These are phyloP conservation scores for Lophium mytilinum DNA, from an alignment of 495 filamentous ascomycete genomes.

Conservation along the genomic window DNA sequence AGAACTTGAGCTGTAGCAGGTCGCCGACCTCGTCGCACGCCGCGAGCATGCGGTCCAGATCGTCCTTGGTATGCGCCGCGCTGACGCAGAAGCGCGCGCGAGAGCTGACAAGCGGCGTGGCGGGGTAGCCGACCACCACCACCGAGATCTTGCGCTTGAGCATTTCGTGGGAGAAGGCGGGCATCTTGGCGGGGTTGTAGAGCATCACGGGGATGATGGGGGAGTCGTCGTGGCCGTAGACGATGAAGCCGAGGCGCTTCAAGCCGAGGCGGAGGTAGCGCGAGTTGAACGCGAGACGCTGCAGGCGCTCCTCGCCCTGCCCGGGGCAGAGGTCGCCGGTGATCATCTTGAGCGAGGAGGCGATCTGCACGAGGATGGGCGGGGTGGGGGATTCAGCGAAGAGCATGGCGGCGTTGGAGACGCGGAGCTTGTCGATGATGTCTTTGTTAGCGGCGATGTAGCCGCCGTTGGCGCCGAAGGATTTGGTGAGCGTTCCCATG, in stretches of 20 bases:
- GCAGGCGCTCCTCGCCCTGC: constrained; percentile 90
- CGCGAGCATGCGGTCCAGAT: constrained; percentile 80
- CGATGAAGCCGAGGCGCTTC: constrained; percentile 94
- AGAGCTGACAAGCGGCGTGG: constrained; percentile 91
- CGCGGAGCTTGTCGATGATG: constrained; percentile 84
- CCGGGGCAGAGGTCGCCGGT: constrained; percentile 77
- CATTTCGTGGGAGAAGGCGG: constrained; percentile 98
- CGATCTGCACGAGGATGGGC: constrained; percentile 80
- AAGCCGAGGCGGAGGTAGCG: constrained; percentile 92
- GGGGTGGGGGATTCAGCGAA: constrained; percentile 86
- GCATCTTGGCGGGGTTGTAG: constrained; percentile 96
- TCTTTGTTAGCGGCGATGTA: constrained; percentile 87
- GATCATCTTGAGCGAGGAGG: constrained; percentile 76
- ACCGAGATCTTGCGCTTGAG: constrained; percentile 95
- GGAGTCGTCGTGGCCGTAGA: constrained; percentile 94
- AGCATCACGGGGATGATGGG: constrained; percentile 91
- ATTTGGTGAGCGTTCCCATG: constrained; percentile 97
- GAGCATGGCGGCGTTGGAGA: constrained; percentile 75
- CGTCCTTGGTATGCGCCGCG: constrained; percentile 94
- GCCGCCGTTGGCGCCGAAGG: constrained; percentile 95
- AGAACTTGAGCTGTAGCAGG: constrained; percentile 90
- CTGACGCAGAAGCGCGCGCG: constrained; percentile 93
- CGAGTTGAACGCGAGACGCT: constrained; percentile 96
- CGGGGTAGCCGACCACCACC: constrained; percentile 94
- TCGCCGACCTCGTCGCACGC: constrained; percentile 93